Evolutionary conservation across 2,329 filamentous ascomycete genomes (phyloP).

Genomic region (Calonectria hongkongensis): DNA sequence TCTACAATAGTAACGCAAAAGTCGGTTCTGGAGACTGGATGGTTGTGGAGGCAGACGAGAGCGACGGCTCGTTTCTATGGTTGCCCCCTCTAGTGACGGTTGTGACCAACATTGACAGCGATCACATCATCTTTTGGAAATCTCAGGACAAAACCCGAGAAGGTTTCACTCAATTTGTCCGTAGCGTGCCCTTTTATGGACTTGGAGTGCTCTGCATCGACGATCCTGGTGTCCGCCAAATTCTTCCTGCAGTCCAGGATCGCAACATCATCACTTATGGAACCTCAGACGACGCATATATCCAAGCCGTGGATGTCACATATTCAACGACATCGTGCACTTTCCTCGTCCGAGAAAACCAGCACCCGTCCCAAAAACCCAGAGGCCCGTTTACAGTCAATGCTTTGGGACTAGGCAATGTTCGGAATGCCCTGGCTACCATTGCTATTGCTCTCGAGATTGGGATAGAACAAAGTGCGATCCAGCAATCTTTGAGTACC

Average conservation of each 20-base stretch:
- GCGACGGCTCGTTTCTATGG: constrained; percentile 9
- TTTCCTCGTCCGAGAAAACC: background rate
- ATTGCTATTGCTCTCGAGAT: background rate
- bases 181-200: constrained; percentile 7
- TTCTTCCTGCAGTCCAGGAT: background rate
- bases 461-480: background rate
- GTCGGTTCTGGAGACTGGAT: constrained; percentile 18
- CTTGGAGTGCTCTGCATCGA: constrained; percentile 10
- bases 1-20: constrained; percentile 4
- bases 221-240: constrained; percentile 15
- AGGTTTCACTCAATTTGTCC: constrained; percentile 1
- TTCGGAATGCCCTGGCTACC: background rate
- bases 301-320: background rate
- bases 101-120: constrained; percentile 16
- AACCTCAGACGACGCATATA: constrained; percentile 7
- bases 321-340: background rate
- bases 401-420: background rate
- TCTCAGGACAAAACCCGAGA: background rate
- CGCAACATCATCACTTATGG: constrained; percentile 20
- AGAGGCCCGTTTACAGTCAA: constrained; percentile 2
- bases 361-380: background rate
- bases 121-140: constrained; percentile 11
- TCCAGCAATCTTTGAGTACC: background rate
- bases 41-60: constrained; percentile 12
- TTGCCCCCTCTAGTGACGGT: background rate